Evolutionary conservation across 768 basidiomycete species (phyloP).

Genomic region (Leccinellum rugosiceps): DNA sequence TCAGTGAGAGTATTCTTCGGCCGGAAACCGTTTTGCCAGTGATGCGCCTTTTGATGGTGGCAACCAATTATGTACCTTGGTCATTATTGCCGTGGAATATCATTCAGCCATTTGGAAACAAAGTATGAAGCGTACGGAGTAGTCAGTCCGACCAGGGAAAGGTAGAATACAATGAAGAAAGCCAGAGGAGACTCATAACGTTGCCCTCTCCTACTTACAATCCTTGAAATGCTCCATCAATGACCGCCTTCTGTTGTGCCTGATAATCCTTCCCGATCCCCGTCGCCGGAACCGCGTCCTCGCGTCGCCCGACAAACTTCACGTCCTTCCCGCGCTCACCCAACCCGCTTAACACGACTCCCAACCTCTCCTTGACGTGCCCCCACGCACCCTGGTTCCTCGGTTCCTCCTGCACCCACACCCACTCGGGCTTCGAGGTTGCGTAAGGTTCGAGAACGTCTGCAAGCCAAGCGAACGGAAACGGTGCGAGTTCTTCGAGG

Average conservation of each 20-base stretch:
- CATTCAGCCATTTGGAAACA: not conserved
- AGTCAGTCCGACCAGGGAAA: not conserved
- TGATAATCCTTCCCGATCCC: constrained; percentile 70
- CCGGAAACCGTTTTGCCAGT: constrained; percentile 10
- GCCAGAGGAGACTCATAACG: not conserved
- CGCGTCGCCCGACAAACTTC: constrained; percentile 61
- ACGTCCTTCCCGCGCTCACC: constrained; percentile 35
- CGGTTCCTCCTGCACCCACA: constrained; percentile 88
- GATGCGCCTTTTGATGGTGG: not conserved
- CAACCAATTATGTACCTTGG: not conserved
- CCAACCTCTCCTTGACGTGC: constrained; percentile 61
- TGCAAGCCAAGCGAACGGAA: constrained; percentile 65
- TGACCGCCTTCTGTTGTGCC: constrained; percentile 58
- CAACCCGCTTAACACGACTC: constrained; percentile 43
- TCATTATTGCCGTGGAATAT: not conserved
- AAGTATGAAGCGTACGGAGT: not conserved
- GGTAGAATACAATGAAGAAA: not conserved
- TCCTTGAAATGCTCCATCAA: constrained; percentile 56
- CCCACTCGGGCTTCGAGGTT: constrained; percentile 25
- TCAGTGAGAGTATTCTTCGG: constrained; percentile 6
- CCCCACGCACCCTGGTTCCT: constrained; percentile 81
- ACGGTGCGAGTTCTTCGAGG: constrained; percentile 85
- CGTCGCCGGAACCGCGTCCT: constrained; percentile 73
- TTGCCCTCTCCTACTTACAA: constrained; percentile 22
- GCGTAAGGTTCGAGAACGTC: constrained; percentile 46